A percentile compares a stretch with the other conserved stretches of the same genome.
These are phyloP conservation scores for Logfia minima DNA, from an alignment of 129 eudicot species.

Conservation along the genomic window DNA sequence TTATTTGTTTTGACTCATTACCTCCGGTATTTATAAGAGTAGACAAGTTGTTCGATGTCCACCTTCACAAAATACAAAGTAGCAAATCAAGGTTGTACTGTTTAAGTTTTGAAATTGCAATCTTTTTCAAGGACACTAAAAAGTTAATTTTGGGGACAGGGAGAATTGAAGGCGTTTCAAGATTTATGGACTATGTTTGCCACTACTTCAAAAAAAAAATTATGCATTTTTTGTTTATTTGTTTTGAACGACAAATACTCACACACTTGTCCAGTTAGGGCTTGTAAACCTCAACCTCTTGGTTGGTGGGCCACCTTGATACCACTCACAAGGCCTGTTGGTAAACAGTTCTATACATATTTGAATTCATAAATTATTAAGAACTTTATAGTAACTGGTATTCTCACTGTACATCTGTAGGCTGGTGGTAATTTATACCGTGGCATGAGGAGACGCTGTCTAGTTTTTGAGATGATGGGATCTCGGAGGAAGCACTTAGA, in stretches of 20 bases:
- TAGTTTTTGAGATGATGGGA: constrained; percentile 81
- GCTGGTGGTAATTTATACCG: constrained; percentile 56
- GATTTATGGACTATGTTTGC: not conserved
- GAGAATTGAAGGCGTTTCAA: not conserved
- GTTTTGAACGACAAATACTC: not conserved
- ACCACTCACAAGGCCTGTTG: too few relatives aligned
- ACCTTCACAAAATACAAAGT: not conserved
- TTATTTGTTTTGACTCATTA: not conserved
- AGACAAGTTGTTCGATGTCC: not conserved
- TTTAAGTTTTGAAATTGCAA: not conserved
- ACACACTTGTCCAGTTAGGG: not conserved
- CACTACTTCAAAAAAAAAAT: not conserved
- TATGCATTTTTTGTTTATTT: not conserved
- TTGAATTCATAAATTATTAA: not conserved
- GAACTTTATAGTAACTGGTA: not conserved
- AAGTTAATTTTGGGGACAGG: not conserved
- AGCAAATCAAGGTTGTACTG: not conserved
- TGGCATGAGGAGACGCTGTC: constrained; percentile 86
- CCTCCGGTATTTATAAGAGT: not conserved
- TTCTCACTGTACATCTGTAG: constrained; percentile 36
- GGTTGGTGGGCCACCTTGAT: not conserved
- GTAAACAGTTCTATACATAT: not conserved
- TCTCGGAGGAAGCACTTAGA: constrained; percentile 57
- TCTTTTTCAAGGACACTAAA: not conserved
- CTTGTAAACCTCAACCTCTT: not conserved